Evolutionary conservation across 2,329 filamentous ascomycete genomes (phyloP), one percentile per base, ranked within the genome.

Genomic region (Atkinsonella hypoxylon): DNA sequence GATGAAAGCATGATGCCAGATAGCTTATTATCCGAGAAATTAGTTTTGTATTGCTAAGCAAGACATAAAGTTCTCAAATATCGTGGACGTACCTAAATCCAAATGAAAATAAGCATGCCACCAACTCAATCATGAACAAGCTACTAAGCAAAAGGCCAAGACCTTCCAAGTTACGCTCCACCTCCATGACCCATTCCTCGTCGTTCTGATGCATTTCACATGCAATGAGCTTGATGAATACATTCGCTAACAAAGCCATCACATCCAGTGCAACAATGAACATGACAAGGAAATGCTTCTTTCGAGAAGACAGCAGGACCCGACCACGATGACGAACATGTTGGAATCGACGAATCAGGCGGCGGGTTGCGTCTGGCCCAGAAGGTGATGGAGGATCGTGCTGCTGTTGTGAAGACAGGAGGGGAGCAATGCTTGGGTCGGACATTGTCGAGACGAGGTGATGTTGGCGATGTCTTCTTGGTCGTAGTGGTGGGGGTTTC

Each of bases 41-140:
- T 26, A 26, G 26, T 8, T 26, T 26, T 26, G 26, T 26, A 26
- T 26, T 26, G 5, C 7, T 7, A 26, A 8, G 7, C 8, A 7
- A 5, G 26, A 5, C 8, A 1, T 26, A 26, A 26, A 26, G 26
- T 26, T 26, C 26, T 26, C 8, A 3, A 22, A 26, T 15, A 18
- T 17, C 8, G 18, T 10, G 31, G n/a, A 67, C 74, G 61, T 66
- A 85, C 80, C 66, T 57, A 32, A 70, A 64, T 2, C 82, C 82
- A 67, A 82, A 85, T 3, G 78, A 78, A 69, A 79, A 79, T 2
- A 85, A 63, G 31, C 73, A 77, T 2, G 76, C 65, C 10, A 75
- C 50, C 62, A 87, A 64, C 64, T 87, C 84, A 0, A 74, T 57
- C 69, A 87, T 71, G 61, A 87, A 87, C 30, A 85, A 59, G 56